phyloP scores from a whole-genome alignment of 1,284 basidiomycete species.

The Farysia itapuensis region DNA sequence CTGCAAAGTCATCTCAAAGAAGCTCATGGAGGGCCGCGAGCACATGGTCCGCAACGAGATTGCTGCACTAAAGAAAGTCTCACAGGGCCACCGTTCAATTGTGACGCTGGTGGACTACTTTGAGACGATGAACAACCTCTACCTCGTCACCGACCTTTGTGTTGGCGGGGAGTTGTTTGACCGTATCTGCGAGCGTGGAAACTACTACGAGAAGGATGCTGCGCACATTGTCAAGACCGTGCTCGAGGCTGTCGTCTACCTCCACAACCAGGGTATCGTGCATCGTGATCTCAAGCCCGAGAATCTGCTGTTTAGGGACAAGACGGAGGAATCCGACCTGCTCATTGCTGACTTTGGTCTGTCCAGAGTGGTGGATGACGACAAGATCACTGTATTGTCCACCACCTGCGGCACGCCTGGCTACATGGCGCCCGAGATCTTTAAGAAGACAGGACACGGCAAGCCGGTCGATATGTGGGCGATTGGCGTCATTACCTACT shows the following conservation, averaged over 20 bases:
- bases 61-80: constrained; percentile 88
- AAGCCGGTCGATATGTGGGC: constrained; percentile 87
- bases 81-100: constrained; percentile 78
- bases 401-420: constrained; percentile 91
- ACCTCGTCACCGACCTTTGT: constrained; percentile 91
- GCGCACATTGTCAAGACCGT: constrained; percentile 85
- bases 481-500: constrained; percentile 59
- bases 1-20: constrained; percentile 74
- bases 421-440: constrained; percentile 99
- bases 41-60: constrained; percentile 90
- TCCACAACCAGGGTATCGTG: constrained; percentile 91
- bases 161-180: constrained; percentile 98
- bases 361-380: constrained; percentile 79
- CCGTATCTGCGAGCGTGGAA: constrained; percentile 94
- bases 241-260: constrained; percentile 82
- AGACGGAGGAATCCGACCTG: constrained; percentile 86
- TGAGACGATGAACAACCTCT: constrained; percentile 86
- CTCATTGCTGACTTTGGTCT: constrained; percentile 98
- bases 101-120: constrained; percentile 87
- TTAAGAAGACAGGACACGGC: constrained; percentile 86
- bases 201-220: constrained; percentile 95
- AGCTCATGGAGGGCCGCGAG: constrained; percentile 76
- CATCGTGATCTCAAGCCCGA: constrained; percentile 97
- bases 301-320: constrained; percentile 89
- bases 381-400: constrained; percentile 82